A percentile compares a stretch with the other conserved stretches of the same genome.
phyloP scores from a whole-genome alignment of 1,284 basidiomycete genomes.

The Mycosarcoma mackinlayi region DNA sequence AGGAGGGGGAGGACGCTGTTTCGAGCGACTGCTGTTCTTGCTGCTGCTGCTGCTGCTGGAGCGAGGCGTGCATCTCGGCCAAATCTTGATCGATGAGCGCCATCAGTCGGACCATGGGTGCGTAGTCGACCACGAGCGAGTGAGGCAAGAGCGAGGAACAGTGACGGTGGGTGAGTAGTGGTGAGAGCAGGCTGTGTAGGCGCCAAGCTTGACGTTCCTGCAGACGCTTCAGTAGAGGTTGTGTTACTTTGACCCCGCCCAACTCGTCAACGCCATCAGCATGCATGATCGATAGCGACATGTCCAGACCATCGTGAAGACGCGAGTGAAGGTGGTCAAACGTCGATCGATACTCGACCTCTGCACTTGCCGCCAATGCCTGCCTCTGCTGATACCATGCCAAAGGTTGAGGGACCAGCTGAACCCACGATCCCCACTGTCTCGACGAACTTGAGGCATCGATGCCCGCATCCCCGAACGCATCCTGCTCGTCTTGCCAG shows the following conservation, averaged over 20 bases:
- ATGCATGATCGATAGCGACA: neutral
- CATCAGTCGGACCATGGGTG: conserved; percentile 78
- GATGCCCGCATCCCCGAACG: conserved; percentile 11
- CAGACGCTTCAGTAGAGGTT: neutral
- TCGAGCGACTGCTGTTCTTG: too few species aligned
- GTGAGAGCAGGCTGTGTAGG: conserved; percentile 70
- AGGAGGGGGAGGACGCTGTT: too few species aligned
- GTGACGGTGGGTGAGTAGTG: conserved; percentile 50
- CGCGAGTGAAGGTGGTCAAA: conserved; percentile 68
- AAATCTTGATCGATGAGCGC: conserved; percentile 76
- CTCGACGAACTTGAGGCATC: conserved; percentile 8
- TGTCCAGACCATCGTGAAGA: neutral
- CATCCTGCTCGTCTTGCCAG: neutral
- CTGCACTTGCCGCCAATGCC: neutral
- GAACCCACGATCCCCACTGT: conserved; percentile 17
- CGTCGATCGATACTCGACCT: conserved; percentile 62
- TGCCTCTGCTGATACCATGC: conserved; percentile 24
- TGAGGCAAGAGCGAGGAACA: conserved; percentile 71
- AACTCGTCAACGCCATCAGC: neutral
- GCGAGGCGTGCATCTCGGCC: conserved; percentile 11
- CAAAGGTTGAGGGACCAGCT: conserved; percentile 25
- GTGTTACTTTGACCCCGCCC: neutral
- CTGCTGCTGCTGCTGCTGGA: conserved; percentile 1
- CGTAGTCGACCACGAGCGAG: conserved; percentile 74
- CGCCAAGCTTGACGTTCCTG: neutral